Evolutionary conservation across 306 rosid genomes (phyloP).

Genomic region (Lablab purpureus): DNA sequence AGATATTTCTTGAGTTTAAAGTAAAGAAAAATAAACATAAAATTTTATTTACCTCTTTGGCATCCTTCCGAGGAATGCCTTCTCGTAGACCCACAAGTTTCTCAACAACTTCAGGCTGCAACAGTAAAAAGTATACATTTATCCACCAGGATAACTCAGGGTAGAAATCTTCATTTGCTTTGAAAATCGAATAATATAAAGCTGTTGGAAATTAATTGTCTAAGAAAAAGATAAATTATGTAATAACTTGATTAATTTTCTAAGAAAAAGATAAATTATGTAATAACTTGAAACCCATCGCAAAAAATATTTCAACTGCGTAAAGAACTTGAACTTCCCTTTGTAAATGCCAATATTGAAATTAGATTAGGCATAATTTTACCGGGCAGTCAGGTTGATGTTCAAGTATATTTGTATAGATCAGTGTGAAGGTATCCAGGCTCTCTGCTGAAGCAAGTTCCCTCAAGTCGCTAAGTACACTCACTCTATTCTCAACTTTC

Average conservation of each 20-base stretch:
- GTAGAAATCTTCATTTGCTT: constrained; percentile 1
- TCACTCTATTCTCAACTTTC: constrained; percentile 93
- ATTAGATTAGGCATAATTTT: constrained; percentile 45
- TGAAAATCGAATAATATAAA: constrained; percentile 9
- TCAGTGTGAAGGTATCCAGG: constrained; percentile 86
- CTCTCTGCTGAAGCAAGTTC: constrained; percentile 99
- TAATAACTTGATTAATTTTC: neutral
- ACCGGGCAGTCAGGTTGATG: constrained; percentile 99
- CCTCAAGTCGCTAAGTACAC: constrained; percentile 81
- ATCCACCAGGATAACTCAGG: constrained; percentile 16
- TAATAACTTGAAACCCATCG: neutral
- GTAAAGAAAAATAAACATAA: constrained; percentile 23
- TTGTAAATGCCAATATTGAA: constrained; percentile 23
- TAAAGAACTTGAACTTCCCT: constrained; percentile 1
- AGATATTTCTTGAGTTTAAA: constrained; percentile 26
- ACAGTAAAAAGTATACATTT: constrained; percentile 40
- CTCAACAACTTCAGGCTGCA: constrained; percentile 96
- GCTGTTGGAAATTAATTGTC: neutral
- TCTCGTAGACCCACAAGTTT: constrained; percentile 92
- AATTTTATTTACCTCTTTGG: constrained; percentile 85
- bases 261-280: constrained; percentile 25
- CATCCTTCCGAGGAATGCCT: constrained; percentile 97
- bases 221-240: constrained; percentile 25
- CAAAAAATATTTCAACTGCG: constrained; percentile 4
- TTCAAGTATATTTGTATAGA: constrained; percentile 91